Percentiles rank a stretch among this genome's conserved stretches.
Conservation (phyloP, 176 grass and related monocot species). For the Stipa capillata region DNA sequence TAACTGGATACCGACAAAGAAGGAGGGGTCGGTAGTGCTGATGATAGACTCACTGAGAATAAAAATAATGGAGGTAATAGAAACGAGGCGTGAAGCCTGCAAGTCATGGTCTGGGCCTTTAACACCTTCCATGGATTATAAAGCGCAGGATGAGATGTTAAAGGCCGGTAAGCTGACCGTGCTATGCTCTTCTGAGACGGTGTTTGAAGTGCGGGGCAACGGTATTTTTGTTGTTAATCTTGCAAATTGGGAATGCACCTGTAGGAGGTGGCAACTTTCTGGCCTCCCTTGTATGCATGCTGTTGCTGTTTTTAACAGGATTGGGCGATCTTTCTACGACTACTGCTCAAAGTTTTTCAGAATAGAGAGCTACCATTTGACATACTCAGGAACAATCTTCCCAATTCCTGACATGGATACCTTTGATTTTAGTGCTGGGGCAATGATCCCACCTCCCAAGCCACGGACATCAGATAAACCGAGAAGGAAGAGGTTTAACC, state of each 20-base stretch:
- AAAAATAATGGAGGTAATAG: conserved; percentile 77
- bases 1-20: conserved; percentile 95
- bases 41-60: conserved; percentile 68
- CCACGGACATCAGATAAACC: conserved; percentile 65
- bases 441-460: conserved; percentile 59
- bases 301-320: conserved; percentile 71
- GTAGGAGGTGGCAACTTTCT: conserved; percentile 83
- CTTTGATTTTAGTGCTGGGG: conserved; percentile 59
- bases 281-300: conserved; percentile 89
- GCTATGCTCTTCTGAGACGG: conserved; percentile 80
- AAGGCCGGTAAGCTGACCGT: conserved; percentile 72
- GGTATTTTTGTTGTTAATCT: conserved; percentile 84
- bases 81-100: conserved; percentile 61
- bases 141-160: conserved; percentile 60
- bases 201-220: conserved; percentile 89
- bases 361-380: conserved; percentile 61
- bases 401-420: conserved; percentile 85
- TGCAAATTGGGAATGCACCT: conserved; percentile 82
- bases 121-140: conserved; percentile 77
- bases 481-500: conserved; percentile 81
- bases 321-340: conserved; percentile 60
- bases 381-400: conserved; percentile 59
- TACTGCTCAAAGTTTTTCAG: conserved; percentile 80
- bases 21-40: conserved; percentile 75
- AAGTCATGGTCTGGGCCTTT: conserved; percentile 60